Evolutionary conservation across 768 basidiomycete species (phyloP), one percentile per base, ranked within the genome.

Genomic region (Nidula microcarpa): DNA sequence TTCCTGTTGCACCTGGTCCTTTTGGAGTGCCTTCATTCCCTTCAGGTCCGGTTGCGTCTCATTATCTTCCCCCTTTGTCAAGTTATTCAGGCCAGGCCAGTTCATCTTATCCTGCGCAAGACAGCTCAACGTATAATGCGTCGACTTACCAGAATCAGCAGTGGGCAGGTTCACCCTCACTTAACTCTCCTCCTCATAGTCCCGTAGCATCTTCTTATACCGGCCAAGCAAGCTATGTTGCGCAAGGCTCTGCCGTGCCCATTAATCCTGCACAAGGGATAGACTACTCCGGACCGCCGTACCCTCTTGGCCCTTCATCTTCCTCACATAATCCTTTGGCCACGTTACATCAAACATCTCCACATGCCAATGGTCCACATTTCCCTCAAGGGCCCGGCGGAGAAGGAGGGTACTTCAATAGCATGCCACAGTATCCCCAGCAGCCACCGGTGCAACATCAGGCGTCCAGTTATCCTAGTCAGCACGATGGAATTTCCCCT

Each of bases 301-400:
- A 41, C 23, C 23, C 23, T 41, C 16, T 41, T 4, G 16, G 39
- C 4, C 11, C 39, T 41, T 41, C 39, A 23, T 23, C 23, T 23
- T 23, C 23, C 23, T 23, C 23, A 23, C 23, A 23, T 23, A 23
- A 3, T 23, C 23, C 23, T 23, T 23, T 23, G 23, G 23, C 23
- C 16, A 41, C 39, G 16, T 41, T 16, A 41, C 39, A 41, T 41
- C 39, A 41, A 16, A 16, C 39, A 11, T 4, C 33, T 18, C 11
- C 23, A 13, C 51, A 62, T 58, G 52, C 58, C 56, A 39, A 44
- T 16, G 11, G 11, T 41, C 39, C 41, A 52, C 60, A 62, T 13
- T 61, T 66, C 48, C 68, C 68, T 41, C 66, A 65, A 50, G 63
- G 55, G 4, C 57, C 60, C 44, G 62, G 60, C 14, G 56, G 52